Percentiles rank a stretch among this genome's conserved stretches.
Conservation (phyloP, 1,284 basidiomycete genomes). For the Amylostereum areolatum region DNA sequence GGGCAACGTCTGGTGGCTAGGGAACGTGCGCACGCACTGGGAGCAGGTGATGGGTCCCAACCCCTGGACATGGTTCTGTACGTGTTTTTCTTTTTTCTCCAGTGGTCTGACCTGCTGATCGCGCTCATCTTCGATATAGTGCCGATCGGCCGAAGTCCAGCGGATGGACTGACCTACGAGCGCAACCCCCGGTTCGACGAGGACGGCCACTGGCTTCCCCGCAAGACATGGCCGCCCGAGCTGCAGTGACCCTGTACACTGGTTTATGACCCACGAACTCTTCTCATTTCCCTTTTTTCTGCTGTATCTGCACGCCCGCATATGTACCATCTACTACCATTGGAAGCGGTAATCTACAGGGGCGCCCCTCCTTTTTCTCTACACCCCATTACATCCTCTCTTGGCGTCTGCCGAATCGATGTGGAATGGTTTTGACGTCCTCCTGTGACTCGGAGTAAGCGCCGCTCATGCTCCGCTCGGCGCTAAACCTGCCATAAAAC, state of each 20-base stretch:
- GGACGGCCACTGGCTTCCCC: slow-evolving; percentile 59
- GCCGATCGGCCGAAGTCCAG: slow-evolving; percentile 52
- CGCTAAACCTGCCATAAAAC: too few species aligned
- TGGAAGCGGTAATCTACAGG: too few species aligned
- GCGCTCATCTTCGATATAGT: slow-evolving; percentile 35
- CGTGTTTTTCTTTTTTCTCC: slow-evolving; percentile 27
- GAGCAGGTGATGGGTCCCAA: slow-evolving; percentile 68
- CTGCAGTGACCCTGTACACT: slow-evolving; percentile 28
- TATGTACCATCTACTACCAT: neutral
- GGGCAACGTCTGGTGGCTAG: slow-evolving; percentile 86
- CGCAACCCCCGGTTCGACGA: slow-evolving; percentile 71
- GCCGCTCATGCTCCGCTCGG: too few species aligned
- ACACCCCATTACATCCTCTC: too few species aligned
- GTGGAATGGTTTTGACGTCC: too few species aligned
- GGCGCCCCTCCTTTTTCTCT: too few species aligned
- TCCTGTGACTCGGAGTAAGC: too few species aligned
- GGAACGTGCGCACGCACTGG: slow-evolving; percentile 57
- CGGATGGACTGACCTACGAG: slow-evolving; percentile 60
- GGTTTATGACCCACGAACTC: too few species aligned
- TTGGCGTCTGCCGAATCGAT: too few species aligned
- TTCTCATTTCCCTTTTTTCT: neutral
- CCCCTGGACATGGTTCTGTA: slow-evolving; percentile 66
- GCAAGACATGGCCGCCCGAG: slow-evolving; percentile 67
- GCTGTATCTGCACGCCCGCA: neutral
- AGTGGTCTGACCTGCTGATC: neutral